Base-by-base conservation (phyloP, 345 rosid species). In the Excoecaria cochinchinensis region DNA sequence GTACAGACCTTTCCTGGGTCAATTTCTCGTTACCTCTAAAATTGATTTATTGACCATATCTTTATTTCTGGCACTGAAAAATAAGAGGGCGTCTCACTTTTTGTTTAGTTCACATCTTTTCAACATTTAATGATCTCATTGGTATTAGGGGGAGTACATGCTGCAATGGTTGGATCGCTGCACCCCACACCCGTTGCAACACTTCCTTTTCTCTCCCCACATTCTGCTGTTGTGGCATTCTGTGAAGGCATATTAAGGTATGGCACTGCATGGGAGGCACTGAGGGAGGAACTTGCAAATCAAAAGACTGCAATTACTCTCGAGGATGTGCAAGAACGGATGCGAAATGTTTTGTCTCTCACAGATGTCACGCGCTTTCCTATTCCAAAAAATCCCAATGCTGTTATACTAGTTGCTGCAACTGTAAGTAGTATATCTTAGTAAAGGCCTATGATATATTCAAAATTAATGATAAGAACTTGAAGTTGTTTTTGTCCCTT, bases 331-430 rank as follows among this genome's bases (percentile, higher is more conserved):
- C 92, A 85, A 87, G 91, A 93, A 77, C 86, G 97, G 74, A 91
- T 93, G 99, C 76, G 97, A 81, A 90, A 84, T 73, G 98, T 95
- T 51, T 87, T 95, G 58, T 91, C 99, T 67, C 97, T 93, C 87
- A 93, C 98, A 70, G 99, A 95, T 86, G 98, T 95, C 85, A 95
- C 98, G 16, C 98, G 97, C 73, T 95, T 95, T 82, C 98, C 97
- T 17, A 82, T 91, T 79, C 99, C 98, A 72, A 89, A 89, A 81
- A 90, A 6, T 74, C 97, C 99, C 0, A 74, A 84, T 61, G 92
- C 99, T 71, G 94, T 90, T 24, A 95, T 95, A 78, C 89, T 95
- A 56, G 98, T 93, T 63, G 94, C 96, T 80, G 99, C 99, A 69
- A 95, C 99, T 73, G 99, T 95, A 85, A 95, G 98, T 91, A 68